These are phyloP conservation scores for Olyra latifolia DNA, from an alignment of 176 grass and related monocot species.

Conservation along the genomic window DNA sequence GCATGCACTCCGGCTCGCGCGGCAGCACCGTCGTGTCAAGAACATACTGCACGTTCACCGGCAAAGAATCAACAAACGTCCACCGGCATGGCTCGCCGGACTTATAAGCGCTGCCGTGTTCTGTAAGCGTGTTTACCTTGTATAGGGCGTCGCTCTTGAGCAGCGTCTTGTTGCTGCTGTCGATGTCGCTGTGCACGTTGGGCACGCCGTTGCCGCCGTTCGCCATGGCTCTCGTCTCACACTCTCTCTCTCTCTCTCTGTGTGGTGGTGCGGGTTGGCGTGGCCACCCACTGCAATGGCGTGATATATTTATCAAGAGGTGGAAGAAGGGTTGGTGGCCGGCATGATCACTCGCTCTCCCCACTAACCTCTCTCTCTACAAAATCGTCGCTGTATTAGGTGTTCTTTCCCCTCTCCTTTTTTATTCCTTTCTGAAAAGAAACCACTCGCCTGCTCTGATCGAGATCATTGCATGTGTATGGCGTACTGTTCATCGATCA, in stretches of 20 bases:
- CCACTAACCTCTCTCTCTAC: neutral
- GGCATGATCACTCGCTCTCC: neutral
- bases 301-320: neutral
- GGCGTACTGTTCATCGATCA: no score
- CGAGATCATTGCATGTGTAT: neutral
- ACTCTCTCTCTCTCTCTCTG: neutral
- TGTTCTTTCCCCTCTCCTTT: neutral
- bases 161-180: conserved; percentile 65
- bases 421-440: neutral
- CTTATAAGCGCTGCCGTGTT: no score
- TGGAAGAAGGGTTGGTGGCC: neutral
- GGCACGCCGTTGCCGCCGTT: neutral
- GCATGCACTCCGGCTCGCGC: conserved; percentile 56
- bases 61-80: neutral
- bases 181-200: conserved; percentile 8
- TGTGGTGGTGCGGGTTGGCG: neutral
- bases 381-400: neutral
- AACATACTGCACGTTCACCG: conserved; percentile 37
- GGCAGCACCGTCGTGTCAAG: conserved; percentile 70
- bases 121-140: conserved; percentile 15
- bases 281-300: neutral
- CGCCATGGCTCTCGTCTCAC: conserved; percentile 19
- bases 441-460: neutral
- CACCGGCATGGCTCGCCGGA: neutral
- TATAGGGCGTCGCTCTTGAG: conserved; percentile 72